A percentile compares a stretch with the other conserved stretches of the same genome.
Conservation (phyloP, 73 alveolate species). For the Tetrahymena thermophila region DNA sequence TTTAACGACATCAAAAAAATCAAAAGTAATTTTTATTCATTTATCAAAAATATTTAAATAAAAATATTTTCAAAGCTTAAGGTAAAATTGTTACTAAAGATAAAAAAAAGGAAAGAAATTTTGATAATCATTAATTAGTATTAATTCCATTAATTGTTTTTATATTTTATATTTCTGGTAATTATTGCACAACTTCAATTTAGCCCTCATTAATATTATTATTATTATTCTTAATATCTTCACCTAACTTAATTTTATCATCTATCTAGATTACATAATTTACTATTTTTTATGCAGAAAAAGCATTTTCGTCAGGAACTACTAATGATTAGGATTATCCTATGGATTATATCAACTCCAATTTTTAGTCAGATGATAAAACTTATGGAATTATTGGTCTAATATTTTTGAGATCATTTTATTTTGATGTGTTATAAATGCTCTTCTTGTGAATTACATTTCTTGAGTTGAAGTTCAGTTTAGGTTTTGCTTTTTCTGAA, state of each 20-base stretch:
- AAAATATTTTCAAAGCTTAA: too few species aligned
- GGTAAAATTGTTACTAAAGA: too few species aligned
- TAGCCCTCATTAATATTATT: too few species aligned
- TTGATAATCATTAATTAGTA: background rate
- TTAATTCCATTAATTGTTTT: background rate
- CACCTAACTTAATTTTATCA: background rate
- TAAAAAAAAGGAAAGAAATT: too few species aligned
- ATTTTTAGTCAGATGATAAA: background rate
- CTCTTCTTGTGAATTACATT: background rate
- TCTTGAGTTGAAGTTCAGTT: background rate
- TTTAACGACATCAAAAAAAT: too few species aligned
- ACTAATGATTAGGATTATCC: background rate
- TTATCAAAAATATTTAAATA: too few species aligned
- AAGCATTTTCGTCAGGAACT: background rate
- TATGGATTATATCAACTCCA: background rate
- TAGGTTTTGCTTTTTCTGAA: background rate
- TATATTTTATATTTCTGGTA: background rate
- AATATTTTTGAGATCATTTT: background rate
- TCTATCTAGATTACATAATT: background rate
- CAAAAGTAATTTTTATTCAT: too few species aligned
- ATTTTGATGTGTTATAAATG: background rate
- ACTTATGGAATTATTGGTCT: background rate
- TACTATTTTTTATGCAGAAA: too few species aligned
- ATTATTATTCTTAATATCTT: too few species aligned
- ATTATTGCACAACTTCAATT: background rate